Base-by-base conservation (phyloP, 306 rosid genomes). In the Cercis canadensis region DNA sequence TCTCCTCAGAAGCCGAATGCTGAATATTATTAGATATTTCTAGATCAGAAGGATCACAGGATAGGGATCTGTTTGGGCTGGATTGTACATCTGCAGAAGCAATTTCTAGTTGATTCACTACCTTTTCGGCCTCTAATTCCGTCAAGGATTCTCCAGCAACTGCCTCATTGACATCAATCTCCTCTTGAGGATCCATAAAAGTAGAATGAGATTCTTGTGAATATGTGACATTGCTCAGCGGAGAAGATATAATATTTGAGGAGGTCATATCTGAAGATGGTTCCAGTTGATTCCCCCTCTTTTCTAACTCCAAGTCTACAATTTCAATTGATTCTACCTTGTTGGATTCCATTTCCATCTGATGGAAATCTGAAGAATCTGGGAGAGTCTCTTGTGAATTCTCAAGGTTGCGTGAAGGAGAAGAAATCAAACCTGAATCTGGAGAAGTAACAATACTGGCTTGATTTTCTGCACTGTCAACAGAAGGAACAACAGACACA, bases 291-390 rank as follows among this genome's bases (percentile, higher is more conserved):
- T 61, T 70, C 56, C 63, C 70, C 43, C 39, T 61, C 52, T 46
- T 50, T 40, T 43, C 86, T 74, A 69, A 47, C 70, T 75, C 83
- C 15, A 69, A 57, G 47, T 74, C 87, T 66, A 14, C 4, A 47
- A 62, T 57, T 73, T 81, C 86, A 50, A 70, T 67, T 68, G 76
- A 77, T 82, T 63, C 83, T 46, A 34, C 86, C 43, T 76, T 86
- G 41, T 65, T 66, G 56, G 74, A 73, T 76, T 81, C 82, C 58
- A 33, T 24, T 71, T 74, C 79, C 57, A 72, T 72, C 73, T 40
- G 70, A 65, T 53, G 55, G 57, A 75, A 72, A 77, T 78, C 64
- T 59, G 62, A 55, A 29, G 80, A 75, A 55, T 53, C 74, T 12
- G 54, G 55, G 47, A 62, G 79, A 78, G 78, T 67, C 62, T 76